These are phyloP conservation scores for Trametes pubescens DNA, from an alignment of 1,284 basidiomycete species.

Conservation along the genomic window DNA sequence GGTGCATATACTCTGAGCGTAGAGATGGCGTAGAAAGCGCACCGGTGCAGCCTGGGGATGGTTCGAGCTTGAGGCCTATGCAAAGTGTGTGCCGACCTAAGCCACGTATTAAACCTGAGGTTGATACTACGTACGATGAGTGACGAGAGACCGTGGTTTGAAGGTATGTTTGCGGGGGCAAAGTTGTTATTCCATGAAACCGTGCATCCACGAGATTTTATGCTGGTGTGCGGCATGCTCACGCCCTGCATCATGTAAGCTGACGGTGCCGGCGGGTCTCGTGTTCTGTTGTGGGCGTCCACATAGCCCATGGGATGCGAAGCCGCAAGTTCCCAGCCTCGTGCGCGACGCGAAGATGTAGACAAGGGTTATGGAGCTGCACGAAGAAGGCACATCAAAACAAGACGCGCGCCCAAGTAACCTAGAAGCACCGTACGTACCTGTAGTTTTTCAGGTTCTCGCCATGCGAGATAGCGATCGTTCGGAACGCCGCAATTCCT, in stretches of 20 bases:
- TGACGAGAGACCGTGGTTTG: too few species aligned
- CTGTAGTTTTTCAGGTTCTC: background rate
- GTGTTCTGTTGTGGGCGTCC: background rate
- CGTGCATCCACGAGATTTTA: too few species aligned
- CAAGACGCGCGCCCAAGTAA: background rate
- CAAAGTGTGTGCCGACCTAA: background rate
- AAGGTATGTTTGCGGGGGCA: too few species aligned
- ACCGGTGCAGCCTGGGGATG: background rate
- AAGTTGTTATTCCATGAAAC: too few species aligned
- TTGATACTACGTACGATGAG: too few species aligned
- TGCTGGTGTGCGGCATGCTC: too few species aligned
- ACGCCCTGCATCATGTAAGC: too few species aligned
- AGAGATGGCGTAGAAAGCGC: background rate
- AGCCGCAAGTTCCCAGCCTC: background rate
- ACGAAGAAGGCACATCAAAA: background rate
- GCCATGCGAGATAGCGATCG: background rate
- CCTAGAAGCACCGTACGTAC: constrained; percentile 9
- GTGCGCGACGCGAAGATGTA: background rate
- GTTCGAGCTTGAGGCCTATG: background rate
- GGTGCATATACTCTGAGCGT: too few species aligned
- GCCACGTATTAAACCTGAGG: background rate
- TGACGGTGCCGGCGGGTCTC: too few species aligned
- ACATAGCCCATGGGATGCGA: background rate
- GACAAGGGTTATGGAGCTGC: background rate
- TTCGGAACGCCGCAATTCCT: background rate